phyloP scores from a whole-genome alignment of 192 early-diverging fungal genomes.

The Backusella luteola region DNA sequence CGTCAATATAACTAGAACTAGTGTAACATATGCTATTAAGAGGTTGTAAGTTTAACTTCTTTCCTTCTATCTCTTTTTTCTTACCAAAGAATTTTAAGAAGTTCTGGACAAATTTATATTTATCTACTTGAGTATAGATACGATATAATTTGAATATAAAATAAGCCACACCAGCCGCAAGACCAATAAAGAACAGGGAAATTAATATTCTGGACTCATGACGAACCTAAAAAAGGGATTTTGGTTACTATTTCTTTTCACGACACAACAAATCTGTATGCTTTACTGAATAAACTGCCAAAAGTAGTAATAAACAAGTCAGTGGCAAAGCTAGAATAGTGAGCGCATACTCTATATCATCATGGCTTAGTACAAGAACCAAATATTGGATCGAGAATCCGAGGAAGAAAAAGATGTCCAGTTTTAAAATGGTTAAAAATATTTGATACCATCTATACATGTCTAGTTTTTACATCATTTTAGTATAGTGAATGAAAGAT shows the following conservation, averaged over 20 bases:
- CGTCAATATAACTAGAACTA: constrained; percentile 48
- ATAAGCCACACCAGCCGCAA: constrained; percentile 64
- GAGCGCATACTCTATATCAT: constrained; percentile 49
- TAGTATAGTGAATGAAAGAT: neutral
- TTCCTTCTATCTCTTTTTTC: neutral
- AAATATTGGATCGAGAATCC: constrained; percentile 70
- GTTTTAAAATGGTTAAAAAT: constrained; percentile 76
- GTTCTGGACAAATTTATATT: constrained; percentile 51
- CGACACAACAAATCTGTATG: neutral
- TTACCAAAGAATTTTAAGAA: constrained; percentile 76
- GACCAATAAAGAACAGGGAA: constrained; percentile 54
- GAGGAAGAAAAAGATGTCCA: constrained; percentile 83
- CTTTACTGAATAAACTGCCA: constrained; percentile 62
- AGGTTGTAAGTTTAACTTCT: neutral
- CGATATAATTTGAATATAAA: constrained; percentile 66
- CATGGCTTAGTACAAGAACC: constrained; percentile 47
- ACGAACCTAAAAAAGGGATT: constrained; percentile 39
- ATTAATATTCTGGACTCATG: constrained; percentile 63
- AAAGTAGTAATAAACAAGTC: constrained; percentile 57
- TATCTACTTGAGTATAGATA: constrained; percentile 47
- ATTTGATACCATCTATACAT: constrained; percentile 74
- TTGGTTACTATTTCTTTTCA: constrained; percentile 4
- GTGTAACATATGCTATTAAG: constrained; percentile 40
- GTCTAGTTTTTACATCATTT: constrained; percentile 26
- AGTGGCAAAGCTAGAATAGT: constrained; percentile 57